Conservation (phyloP, 2,329 filamentous ascomycete genomes). For the Aspergillus sclerotialis region DNA sequence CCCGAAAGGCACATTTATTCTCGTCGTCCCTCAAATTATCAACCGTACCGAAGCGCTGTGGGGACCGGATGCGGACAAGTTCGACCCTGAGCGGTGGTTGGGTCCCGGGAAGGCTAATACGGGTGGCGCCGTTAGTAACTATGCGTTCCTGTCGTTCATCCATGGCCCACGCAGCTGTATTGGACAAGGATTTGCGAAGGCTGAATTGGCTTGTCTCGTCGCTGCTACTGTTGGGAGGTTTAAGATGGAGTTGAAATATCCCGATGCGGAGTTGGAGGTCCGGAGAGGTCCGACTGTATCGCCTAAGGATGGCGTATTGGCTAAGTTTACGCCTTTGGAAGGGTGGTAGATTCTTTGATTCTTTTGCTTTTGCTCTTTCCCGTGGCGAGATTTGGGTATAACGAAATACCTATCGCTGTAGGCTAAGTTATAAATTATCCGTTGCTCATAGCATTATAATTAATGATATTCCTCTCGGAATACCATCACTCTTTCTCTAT, state of each 20-base stretch:
- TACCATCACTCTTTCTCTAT: constrained; percentile 36
- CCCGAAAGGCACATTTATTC: constrained; percentile 63
- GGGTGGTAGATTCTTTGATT: constrained; percentile 19
- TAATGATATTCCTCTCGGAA: constrained; percentile 34
- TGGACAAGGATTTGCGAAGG: constrained; percentile 69
- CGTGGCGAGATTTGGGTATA: too few species aligned
- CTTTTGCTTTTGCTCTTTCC: background rate
- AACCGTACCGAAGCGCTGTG: constrained; percentile 65
- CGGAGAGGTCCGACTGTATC: constrained; percentile 64
- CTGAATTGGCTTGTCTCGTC: constrained; percentile 78
- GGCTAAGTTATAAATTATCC: too few species aligned
- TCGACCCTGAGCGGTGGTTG: constrained; percentile 75
- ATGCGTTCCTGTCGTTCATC: constrained; percentile 71
- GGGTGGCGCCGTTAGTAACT: constrained; percentile 70
- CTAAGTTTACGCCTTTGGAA: constrained; percentile 49
- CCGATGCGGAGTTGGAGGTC: constrained; percentile 54
- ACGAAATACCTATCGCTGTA: too few species aligned
- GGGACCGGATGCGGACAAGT: constrained; percentile 67
- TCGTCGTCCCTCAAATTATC: constrained; percentile 58
- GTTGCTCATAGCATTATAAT: background rate
- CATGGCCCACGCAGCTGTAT: constrained; percentile 85
- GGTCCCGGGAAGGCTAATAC: constrained; percentile 46
- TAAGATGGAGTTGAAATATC: constrained; percentile 58
- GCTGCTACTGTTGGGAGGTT: constrained; percentile 72
- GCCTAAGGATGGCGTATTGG: constrained; percentile 65